Evolutionary conservation across 2,329 filamentous ascomycete genomes (phyloP).

Genomic region (Ophiostoma sp.): DNA sequence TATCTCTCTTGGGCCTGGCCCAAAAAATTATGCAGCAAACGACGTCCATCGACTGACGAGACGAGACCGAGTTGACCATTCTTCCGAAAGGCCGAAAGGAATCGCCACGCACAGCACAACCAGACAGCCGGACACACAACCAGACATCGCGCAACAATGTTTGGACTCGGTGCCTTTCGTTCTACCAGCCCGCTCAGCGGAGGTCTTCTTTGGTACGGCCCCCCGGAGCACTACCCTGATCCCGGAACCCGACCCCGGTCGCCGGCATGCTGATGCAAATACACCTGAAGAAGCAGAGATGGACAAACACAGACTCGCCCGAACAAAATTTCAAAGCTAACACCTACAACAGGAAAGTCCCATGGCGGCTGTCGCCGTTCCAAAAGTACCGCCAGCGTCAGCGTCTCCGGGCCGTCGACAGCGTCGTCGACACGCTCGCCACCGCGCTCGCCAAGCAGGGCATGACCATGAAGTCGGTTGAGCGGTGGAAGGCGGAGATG

Average conservation of each 20-base stretch:
- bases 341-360: constrained; percentile 67
- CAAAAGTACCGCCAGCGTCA: constrained; percentile 84
- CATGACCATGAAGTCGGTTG: constrained; percentile 67
- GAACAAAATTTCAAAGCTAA: not conserved
- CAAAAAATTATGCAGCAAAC: constrained; percentile 18
- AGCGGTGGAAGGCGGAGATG: constrained; percentile 94
- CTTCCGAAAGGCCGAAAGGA: not conserved
- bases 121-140: constrained; percentile 2
- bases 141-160: constrained; percentile 53
- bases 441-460: constrained; percentile 69
- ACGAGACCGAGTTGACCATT: not conserved
- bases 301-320: no score
- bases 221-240: not conserved
- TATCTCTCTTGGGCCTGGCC: not conserved
- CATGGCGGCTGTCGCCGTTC: constrained; percentile 87
- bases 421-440: constrained; percentile 77
- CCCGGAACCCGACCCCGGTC: not conserved
- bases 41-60: not conserved
- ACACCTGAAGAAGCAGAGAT: no score
- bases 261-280: not conserved
- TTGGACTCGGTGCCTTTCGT: constrained; percentile 75
- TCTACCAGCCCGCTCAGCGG: constrained; percentile 69
- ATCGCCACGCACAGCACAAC: constrained; percentile 3
- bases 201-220: constrained; percentile 71
- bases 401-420: constrained; percentile 79